Conservation (phyloP, 2,329 filamentous ascomycete species). For the Ascosphaera apis region DNA sequence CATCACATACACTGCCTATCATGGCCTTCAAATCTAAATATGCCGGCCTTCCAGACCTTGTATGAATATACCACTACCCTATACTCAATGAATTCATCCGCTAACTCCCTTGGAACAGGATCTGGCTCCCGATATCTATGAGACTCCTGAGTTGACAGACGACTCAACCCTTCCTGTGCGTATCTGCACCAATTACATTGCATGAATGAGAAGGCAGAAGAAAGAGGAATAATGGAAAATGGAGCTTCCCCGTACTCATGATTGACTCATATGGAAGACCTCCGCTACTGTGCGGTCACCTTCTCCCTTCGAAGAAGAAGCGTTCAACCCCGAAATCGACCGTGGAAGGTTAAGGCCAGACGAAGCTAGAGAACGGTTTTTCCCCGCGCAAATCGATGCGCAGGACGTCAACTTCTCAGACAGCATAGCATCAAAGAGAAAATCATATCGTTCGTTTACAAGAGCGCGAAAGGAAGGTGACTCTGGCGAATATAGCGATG, state of each 20-base stretch:
- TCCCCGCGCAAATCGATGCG: constrained; percentile 52
- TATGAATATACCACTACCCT: constrained; percentile 16
- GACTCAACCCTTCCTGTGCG: constrained; percentile 61
- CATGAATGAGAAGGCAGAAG: not conserved
- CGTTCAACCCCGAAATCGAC: constrained; percentile 39
- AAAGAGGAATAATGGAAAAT: not conserved
- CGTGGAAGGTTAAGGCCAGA: constrained; percentile 53
- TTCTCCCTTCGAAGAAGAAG: constrained; percentile 34
- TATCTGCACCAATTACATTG: constrained; percentile 3
- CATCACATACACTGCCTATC: constrained; percentile 6
- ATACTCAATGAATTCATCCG: constrained; percentile 1
- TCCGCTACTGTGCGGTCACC: constrained; percentile 31
- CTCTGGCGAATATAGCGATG: constrained; percentile 39
- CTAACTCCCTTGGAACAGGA: constrained; percentile 31
- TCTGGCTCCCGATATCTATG: constrained; percentile 83
- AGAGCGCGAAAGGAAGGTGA: constrained; percentile 33
- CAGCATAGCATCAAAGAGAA: constrained; percentile 57
- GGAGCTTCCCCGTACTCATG: not conserved
- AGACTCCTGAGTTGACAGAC: constrained; percentile 81
- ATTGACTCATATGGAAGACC: not conserved
- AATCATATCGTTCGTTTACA: constrained; percentile 57
- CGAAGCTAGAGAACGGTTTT: constrained; percentile 59
- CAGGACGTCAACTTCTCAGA: constrained; percentile 73
- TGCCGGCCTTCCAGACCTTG: constrained; percentile 56
- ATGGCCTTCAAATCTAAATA: constrained; percentile 69